Evolutionary conservation across 2,329 filamentous ascomycete species (phyloP), one percentile per base, ranked within the genome.

Genomic region (Westerdykella ornata): DNA sequence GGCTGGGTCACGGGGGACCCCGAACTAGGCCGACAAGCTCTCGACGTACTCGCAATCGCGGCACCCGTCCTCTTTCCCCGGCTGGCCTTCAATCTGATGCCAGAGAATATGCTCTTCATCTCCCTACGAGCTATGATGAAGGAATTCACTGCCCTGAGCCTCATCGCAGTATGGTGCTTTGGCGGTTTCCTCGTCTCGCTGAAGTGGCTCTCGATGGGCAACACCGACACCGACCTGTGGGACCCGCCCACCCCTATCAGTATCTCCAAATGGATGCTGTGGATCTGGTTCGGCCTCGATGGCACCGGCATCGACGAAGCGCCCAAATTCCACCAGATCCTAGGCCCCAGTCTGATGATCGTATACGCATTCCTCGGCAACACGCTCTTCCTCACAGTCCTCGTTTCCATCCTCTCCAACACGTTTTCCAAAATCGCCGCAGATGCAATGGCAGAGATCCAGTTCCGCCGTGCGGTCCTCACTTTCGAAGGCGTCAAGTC

Each of bases 231-330:
- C n/a, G 52, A 57, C 22, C 57, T 53, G 31, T 54, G 60, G 16
- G 49, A 57, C 16, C 52, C 59, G 1, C 80, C 84, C 39, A 69
- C 75, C 38, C 65, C 81, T 4, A 68, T 84, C 65, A 85, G 82
- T 1, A 88, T 92, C 47, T 80, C 80, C 34, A 88, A 89, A 65
- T 94, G 87, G 87, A 90, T 94, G 85, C 76, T 92, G 1, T 92
- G 85, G 76, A 89, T 94, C 49, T 94, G 87, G 87, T 92, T 94
- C 57, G 87, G 87, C 2, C 76, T 94, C 1, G 87, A 92, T 53
- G 87, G 62, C 28, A 84, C 67, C 30, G 73, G 75, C 2, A 75
- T 78, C 28, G 67, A 75, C 46, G 68, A 73, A 43, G 75, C 75
- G 54, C 73, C 76, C 16, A 79, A 86, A 43, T 87, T 92, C 57